Percentiles rank a stretch among this genome's conserved stretches.
Evolutionary conservation across 768 basidiomycete species (phyloP).

Genomic region (Tricholoma hemisulphureum): DNA sequence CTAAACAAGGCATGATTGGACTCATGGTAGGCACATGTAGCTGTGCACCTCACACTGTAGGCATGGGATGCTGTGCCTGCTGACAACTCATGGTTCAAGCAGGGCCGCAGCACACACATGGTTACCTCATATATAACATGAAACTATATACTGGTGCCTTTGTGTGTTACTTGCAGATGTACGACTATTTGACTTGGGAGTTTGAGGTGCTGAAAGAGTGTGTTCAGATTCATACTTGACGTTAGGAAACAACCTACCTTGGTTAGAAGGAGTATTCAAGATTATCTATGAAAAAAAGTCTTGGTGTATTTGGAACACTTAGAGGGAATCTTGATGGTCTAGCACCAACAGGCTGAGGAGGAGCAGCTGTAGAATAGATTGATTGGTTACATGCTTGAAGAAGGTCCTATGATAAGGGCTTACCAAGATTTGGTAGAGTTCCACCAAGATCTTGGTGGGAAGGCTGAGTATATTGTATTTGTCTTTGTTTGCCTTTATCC

Average conservation of each 20-base stretch:
- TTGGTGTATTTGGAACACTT: not conserved
- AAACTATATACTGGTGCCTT: too few relatives aligned
- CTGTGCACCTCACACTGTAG: too few relatives aligned
- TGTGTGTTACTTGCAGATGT: too few relatives aligned
- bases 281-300: not conserved
- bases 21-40: too few relatives aligned
- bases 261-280: not conserved
- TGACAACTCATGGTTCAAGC: too few relatives aligned
- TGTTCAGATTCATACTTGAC: not conserved
- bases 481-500: too few relatives aligned
- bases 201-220: not conserved
- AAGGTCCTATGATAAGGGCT: not conserved
- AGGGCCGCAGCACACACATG: too few relatives aligned
- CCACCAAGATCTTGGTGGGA: too few relatives aligned
- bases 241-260: not conserved
- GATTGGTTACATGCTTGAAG: not conserved
- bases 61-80: too few relatives aligned
- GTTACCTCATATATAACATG: too few relatives aligned
- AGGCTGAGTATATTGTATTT: too few relatives aligned
- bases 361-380: not conserved
- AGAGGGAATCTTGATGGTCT: not conserved
- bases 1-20: too few relatives aligned
- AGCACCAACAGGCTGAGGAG: not conserved
- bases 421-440: not conserved
- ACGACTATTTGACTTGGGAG: not conserved